A percentile compares a stretch with the other conserved stretches of the same genome.
Conservation (phyloP, 2,329 filamentous ascomycete genomes). For the Septoria linicola region DNA sequence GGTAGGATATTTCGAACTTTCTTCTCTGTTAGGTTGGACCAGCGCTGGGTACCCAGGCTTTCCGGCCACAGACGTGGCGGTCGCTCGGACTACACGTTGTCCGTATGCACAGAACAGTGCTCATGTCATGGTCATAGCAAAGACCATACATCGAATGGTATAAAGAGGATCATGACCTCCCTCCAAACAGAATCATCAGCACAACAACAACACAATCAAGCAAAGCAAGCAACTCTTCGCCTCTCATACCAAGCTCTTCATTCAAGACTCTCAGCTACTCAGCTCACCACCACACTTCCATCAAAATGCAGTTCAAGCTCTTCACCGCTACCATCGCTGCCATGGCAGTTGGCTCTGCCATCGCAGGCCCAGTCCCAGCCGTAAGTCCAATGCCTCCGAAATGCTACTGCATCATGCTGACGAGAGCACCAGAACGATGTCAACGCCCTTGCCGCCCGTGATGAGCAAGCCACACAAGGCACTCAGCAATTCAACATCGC, state of each 20-base stretch:
- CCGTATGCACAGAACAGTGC: too few species aligned
- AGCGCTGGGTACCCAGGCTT: too few species aligned
- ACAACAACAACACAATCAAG: slow-evolving; percentile 1
- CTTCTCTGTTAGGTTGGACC: too few species aligned
- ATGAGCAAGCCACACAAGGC: not conserved
- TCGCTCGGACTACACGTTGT: too few species aligned
- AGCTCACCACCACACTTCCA: not conserved
- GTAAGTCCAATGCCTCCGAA: not conserved
- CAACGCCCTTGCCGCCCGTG: not conserved
- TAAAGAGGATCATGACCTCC: not conserved
- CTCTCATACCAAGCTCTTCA: not conserved
- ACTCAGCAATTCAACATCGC: not conserved
- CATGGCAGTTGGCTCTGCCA: slow-evolving; percentile 10
- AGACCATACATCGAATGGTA: not conserved
- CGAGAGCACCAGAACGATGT: not conserved
- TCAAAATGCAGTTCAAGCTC: slow-evolving; percentile 14
- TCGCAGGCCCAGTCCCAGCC: slow-evolving; percentile 9
- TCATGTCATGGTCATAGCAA: too few species aligned
- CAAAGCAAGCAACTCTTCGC: not conserved
- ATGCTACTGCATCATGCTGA: not conserved
- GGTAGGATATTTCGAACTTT: too few species aligned
- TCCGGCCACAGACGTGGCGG: too few species aligned
- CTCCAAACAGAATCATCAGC: slow-evolving; percentile 3
- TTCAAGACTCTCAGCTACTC: not conserved
- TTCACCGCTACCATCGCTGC: slow-evolving; percentile 10